Conservation (phyloP, 768 basidiomycete species). For the Rhodotorula diobovata region DNA sequence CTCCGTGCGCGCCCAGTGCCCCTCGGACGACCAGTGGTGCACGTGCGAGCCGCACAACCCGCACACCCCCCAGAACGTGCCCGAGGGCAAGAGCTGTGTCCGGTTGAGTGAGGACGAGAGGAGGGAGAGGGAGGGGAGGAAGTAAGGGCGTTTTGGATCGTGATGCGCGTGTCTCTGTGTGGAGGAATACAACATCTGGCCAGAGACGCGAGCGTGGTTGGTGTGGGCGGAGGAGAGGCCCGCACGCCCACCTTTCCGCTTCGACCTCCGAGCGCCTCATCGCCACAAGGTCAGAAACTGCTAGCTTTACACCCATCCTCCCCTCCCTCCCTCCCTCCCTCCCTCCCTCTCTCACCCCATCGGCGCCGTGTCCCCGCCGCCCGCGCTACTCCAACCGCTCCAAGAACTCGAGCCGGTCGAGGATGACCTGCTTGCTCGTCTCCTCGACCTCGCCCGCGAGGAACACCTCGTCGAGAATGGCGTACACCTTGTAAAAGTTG, state of each 20-base stretch:
- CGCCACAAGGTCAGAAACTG: no score
- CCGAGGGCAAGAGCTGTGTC: background rate
- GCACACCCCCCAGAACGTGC: background rate
- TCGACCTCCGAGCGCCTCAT: no score
- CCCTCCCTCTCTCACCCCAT: background rate
- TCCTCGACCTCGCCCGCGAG: conserved; percentile 97
- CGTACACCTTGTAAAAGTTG: conserved; percentile 99
- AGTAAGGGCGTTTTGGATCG: background rate
- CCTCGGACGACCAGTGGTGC: conserved; percentile 10
- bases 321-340: no score
- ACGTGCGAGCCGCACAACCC: conserved; percentile 21
- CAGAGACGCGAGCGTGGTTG: no score
- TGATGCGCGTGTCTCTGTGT: no score
- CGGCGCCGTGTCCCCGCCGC: no score
- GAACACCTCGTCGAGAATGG: conserved; percentile 96
- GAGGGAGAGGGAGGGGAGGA: background rate
- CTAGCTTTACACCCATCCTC: background rate
- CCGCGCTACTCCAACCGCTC: conserved; percentile 60
- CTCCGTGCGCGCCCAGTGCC: conserved; percentile 5
- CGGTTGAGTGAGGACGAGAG: background rate
- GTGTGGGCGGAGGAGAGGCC: no score
- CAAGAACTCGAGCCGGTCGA: conserved; percentile 80
- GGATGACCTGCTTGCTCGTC: conserved; percentile 92
- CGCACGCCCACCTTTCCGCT: no score
- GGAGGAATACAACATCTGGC: no score